Conservation (phyloP, 2,329 filamentous ascomycete genomes). For the Aureobasidium pullulans region DNA sequence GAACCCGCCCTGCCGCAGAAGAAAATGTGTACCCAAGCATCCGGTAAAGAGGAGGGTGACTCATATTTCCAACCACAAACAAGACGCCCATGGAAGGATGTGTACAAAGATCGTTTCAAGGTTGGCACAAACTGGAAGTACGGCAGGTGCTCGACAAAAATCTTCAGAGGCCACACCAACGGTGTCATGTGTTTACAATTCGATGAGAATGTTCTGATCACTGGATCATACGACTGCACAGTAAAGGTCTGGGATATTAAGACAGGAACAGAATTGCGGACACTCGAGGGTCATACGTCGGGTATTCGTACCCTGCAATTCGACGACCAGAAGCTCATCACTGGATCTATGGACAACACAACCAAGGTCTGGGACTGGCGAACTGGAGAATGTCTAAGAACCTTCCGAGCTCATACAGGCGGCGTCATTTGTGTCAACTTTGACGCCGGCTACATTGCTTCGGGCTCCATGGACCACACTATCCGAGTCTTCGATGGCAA, state of each 20-base stretch:
- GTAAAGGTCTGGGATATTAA: constrained; percentile 96
- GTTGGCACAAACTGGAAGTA: constrained; percentile 98
- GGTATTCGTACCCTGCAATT: constrained; percentile 89
- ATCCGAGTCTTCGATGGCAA: constrained; percentile 91
- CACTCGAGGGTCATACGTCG: constrained; percentile 70
- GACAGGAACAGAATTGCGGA: constrained; percentile 78
- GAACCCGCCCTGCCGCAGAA: constrained; percentile 20
- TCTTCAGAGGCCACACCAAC: constrained; percentile 81
- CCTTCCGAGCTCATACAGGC: constrained; percentile 67
- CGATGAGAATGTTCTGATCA: constrained; percentile 83
- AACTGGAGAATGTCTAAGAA: constrained; percentile 78
- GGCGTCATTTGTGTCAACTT: constrained; percentile 87
- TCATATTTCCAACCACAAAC: constrained; percentile 43
- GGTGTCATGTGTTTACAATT: constrained; percentile 76
- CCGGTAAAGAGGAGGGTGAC: constrained; percentile 22
- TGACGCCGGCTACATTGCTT: constrained; percentile 74
- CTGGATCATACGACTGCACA: constrained; percentile 89
- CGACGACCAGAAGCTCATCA: constrained; percentile 84
- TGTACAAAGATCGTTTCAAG: constrained; percentile 91
- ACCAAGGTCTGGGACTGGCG: constrained; percentile 96
- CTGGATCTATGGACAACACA: constrained; percentile 77
- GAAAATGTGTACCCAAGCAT: constrained; percentile 26
- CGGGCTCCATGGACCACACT: constrained; percentile 80
- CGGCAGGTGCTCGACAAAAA: constrained; percentile 74
- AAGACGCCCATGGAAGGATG: constrained; percentile 80